Conservation (phyloP, 257 asterid genomes). For the Lithospermum erythrorhizon region DNA sequence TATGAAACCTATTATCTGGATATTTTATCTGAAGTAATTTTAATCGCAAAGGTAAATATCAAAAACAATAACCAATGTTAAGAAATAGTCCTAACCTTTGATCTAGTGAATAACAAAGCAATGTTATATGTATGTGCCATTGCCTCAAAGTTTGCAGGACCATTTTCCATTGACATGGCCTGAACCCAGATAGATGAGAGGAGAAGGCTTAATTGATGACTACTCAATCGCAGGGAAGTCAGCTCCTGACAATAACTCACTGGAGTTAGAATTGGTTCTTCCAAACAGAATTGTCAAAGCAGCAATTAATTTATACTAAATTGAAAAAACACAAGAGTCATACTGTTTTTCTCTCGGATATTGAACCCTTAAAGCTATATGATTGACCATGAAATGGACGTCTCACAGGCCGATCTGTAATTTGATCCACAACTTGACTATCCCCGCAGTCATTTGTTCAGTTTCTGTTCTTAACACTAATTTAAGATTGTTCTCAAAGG, state of each 20-base stretch:
- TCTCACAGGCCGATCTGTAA: conserved; percentile 11
- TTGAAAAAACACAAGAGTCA: neutral
- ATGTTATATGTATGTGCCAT: conserved; percentile 39
- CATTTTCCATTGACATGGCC: conserved; percentile 29
- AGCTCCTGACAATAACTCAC: conserved; percentile 20
- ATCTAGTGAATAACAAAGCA: conserved; percentile 32
- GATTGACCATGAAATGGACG: conserved; percentile 18
- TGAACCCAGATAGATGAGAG: conserved; percentile 45
- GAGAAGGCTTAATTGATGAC: conserved; percentile 42
- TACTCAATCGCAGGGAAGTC: conserved; percentile 35
- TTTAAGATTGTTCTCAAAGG: too few species aligned
- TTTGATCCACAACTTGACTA: conserved; percentile 12
- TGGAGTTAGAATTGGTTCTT: neutral
- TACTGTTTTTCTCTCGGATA: conserved; percentile 20
- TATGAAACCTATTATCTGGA: neutral
- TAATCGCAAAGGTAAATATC: neutral
- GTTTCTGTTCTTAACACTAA: too few species aligned
- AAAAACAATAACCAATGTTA: neutral
- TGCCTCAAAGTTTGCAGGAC: conserved; percentile 37
- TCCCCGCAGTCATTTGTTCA: conserved; percentile 19
- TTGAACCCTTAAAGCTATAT: conserved; percentile 18
- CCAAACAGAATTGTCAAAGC: neutral
- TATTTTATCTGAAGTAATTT: neutral
- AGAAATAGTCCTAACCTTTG: conserved; percentile 25
- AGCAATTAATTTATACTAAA: conserved; percentile 1